Evolutionary conservation across 2,329 filamentous ascomycete species (phyloP), one percentile per base, ranked within the genome.

Genomic region (Pleurostoma richardsiae): DNA sequence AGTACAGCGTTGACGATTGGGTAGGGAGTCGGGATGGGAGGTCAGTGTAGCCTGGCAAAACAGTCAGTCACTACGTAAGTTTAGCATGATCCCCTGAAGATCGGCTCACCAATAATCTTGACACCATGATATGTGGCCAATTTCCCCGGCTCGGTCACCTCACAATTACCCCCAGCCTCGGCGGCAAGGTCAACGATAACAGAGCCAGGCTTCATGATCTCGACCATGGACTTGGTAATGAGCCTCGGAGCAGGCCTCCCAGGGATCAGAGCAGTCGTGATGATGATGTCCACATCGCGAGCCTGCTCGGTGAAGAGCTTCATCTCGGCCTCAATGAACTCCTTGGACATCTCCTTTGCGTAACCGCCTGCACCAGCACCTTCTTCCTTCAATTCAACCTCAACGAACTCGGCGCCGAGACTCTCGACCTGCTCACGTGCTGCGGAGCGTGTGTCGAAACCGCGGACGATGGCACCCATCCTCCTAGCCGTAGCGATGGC

Each of bases 251-350:
- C 89, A 29, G 86, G 86, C 55, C 79, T 86, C 47, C 90, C 90
- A 0, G 90, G 90, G 50, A 96, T 95, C 56, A 95, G 67, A n/a
- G 90, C 90, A 1, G 90, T 96, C 2, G 90, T 95, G 61, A 96
- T 87, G 51, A 96, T 87, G 52, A 96, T 95, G 65, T 96, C 90
- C 44, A 95, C 89, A 38, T 96, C 90, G 49, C 81, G 79, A 51
- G 86, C 88, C 64, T 95, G 90, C 55, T 94, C 86, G 62, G 88
- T 83, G 68, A 96, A 96, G 0, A 96, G 76, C 64, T 88, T 91
- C 89, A 95, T 95, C 64, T 96, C 89, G 5, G 90, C 90, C 50
- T 90, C 88, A 62, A 94, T 90, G 59, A 95, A 96, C 55, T 92
- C 90, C 59, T 92, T 90, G 46, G 88, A 94, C 90, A 95, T 95